phyloP scores from a whole-genome alignment of 2,329 filamentous ascomycete species.

The Aurifilum marmelostoma region DNA sequence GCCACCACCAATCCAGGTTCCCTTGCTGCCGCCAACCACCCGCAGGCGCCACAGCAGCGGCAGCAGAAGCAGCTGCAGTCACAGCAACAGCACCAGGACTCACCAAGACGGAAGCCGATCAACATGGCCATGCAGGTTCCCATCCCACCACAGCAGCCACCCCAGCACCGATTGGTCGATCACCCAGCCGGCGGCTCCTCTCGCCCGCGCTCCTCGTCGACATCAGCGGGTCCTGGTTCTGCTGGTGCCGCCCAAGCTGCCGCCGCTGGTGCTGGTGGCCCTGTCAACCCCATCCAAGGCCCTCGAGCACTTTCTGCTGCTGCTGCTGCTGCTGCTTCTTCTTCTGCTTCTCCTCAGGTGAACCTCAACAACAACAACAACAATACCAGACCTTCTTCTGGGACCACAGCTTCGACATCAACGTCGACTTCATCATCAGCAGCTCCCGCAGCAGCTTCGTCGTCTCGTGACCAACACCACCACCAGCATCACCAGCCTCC shows the following conservation, averaged over 20 bases:
- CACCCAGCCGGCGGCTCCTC: conserved; percentile 3
- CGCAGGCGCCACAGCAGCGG: conserved; percentile 1
- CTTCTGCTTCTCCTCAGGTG: not conserved
- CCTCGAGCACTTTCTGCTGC: not conserved
- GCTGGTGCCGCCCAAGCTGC: not conserved
- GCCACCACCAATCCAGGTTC: not conserved
- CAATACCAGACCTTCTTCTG: not conserved
- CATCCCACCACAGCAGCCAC: conserved; percentile 27
- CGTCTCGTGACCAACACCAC: not conserved
- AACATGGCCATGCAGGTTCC: conserved; percentile 30
- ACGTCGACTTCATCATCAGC: not conserved
- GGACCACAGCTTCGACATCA: not conserved
- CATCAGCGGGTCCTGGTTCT: conserved; percentile 1
- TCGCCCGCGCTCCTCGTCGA: conserved; percentile 14
- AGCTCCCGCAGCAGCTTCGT: not conserved
- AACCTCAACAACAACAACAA: not conserved
- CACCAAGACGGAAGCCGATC: conserved; percentile 10
- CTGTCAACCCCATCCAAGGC: not conserved
- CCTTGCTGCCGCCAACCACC: not conserved
- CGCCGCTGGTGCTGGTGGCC: no score
- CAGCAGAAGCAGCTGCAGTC: not conserved
- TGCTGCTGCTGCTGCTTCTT: no score
- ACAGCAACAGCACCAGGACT: not conserved
- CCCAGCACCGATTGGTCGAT: conserved; percentile 15
- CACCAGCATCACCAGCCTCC: not conserved